A percentile compares a stretch with the other conserved stretches of the same genome.
phyloP scores from a whole-genome alignment of 2,329 filamentous ascomycete genomes.

The Colletotrichum sp. region DNA sequence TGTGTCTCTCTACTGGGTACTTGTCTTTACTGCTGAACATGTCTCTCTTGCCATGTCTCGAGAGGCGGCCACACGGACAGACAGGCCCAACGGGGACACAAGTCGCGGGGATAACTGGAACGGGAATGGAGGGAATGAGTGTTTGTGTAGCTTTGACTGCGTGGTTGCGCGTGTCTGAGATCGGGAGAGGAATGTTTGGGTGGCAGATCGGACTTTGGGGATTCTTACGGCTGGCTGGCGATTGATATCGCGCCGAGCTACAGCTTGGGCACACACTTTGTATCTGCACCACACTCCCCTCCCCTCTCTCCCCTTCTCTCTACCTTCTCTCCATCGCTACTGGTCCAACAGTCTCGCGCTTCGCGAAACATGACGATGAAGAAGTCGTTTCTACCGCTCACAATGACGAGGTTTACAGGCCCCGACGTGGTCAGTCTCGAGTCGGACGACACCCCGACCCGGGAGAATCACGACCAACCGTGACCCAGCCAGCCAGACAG shows the following conservation, averaged over 20 bases:
- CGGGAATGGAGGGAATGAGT: not conserved
- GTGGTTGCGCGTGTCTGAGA: not conserved
- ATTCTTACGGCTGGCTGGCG: not conserved
- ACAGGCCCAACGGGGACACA: not conserved
- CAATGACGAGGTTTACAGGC: not conserved
- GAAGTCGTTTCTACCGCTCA: not conserved
- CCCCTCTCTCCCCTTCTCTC: not conserved
- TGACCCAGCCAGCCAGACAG: not conserved
- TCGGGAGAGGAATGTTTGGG: not conserved
- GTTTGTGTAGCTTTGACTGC: not conserved
- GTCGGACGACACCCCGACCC: not conserved
- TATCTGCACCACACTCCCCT: not conserved
- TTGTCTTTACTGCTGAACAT: not conserved
- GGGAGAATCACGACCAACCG: not conserved
- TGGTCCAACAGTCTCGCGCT: not conserved
- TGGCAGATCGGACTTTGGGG: not conserved
- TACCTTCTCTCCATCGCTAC: not conserved
- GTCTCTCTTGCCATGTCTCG: not conserved
- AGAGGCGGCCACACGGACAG: not conserved
- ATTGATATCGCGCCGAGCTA: not conserved
- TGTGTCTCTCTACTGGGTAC: not conserved
- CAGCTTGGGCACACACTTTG: not conserved
- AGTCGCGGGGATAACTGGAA: not conserved
- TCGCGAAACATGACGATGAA: not conserved
- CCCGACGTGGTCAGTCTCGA: not conserved